Conservation (phyloP, 2,329 filamentous ascomycete genomes). For the Xylaria sp. region DNA sequence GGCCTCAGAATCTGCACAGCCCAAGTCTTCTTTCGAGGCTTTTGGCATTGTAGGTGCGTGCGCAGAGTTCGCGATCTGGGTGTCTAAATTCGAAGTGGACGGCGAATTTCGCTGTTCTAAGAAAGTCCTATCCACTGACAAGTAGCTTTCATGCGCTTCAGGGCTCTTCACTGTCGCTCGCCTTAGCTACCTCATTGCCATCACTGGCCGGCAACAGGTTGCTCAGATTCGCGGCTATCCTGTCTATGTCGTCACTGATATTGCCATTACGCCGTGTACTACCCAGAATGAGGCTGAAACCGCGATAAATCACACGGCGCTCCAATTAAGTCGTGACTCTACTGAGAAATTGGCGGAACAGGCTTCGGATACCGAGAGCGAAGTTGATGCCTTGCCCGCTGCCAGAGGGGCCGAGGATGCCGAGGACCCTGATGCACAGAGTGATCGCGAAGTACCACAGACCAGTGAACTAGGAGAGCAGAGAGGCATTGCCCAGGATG, state of each 20-base stretch:
- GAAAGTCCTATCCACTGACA: slow-evolving; percentile 26
- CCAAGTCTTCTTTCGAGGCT: slow-evolving; percentile 66
- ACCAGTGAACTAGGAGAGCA: slow-evolving; percentile 40
- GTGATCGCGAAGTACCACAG: slow-evolving; percentile 43
- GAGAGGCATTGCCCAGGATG: slow-evolving; percentile 85
- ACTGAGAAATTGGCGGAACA: slow-evolving; percentile 48
- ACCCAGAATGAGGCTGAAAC: slow-evolving; percentile 78
- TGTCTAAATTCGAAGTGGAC: background rate
- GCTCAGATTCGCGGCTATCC: slow-evolving; percentile 85
- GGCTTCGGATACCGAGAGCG: slow-evolving; percentile 56
- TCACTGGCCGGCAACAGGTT: slow-evolving; percentile 87
- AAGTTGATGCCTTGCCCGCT: slow-evolving; percentile 59
- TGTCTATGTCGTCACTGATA: slow-evolving; percentile 87
- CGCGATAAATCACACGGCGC: slow-evolving; percentile 72
- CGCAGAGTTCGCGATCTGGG: slow-evolving; percentile 3
- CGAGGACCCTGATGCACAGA: slow-evolving; percentile 47
- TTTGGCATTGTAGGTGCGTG: slow-evolving; percentile 67
- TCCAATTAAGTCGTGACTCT: slow-evolving; percentile 53
- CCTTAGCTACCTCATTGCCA: slow-evolving; percentile 85
- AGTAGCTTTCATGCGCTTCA: slow-evolving; percentile 52
- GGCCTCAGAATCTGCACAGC: slow-evolving; percentile 55
- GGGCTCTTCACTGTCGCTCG: slow-evolving; percentile 86
- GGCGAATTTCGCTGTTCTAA: slow-evolving; percentile 1
- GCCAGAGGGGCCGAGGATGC: slow-evolving; percentile 48
- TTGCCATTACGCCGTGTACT: slow-evolving; percentile 87